Evolutionary conservation across 352 stramenopile genomes (phyloP).

Genomic region (Phytophthora litchii): DNA sequence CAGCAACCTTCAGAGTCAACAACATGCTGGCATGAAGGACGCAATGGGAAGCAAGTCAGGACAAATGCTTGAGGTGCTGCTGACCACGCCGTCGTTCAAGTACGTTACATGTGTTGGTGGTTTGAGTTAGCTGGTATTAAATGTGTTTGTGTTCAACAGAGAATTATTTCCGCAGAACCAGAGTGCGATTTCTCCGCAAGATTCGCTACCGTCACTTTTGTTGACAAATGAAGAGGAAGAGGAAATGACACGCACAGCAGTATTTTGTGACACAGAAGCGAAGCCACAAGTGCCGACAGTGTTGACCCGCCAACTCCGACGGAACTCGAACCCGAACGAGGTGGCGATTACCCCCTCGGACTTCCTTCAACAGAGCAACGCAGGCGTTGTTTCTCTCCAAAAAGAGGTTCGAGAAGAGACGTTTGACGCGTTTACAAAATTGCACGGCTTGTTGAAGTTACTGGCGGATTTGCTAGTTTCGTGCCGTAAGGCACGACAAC

Average conservation of each 20-base stretch:
- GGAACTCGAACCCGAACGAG: conserved; percentile 50
- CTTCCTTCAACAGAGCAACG: conserved; percentile 76
- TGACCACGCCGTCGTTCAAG: conserved; percentile 86
- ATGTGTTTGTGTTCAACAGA: conserved; percentile 23
- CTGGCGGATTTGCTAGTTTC: conserved; percentile 84
- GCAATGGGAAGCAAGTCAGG: conserved; percentile 86
- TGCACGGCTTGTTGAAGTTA: conserved; percentile 82
- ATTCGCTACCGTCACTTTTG: conserved; percentile 53
- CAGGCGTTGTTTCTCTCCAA: conserved; percentile 70
- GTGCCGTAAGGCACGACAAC: conserved; percentile 80
- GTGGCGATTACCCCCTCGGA: conserved; percentile 61
- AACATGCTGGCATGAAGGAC: conserved; percentile 86
- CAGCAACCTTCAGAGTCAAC: conserved; percentile 79
- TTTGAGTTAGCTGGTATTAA: conserved; percentile 1
- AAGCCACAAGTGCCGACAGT: conserved; percentile 70
- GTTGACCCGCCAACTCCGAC: conserved; percentile 56
- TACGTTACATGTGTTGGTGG: conserved; percentile 29
- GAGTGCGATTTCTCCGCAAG: conserved; percentile 35
- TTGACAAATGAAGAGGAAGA: conserved; percentile 77
- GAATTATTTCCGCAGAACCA: conserved; percentile 61
- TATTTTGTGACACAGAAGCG: conserved; percentile 75
- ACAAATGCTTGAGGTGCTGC: conserved; percentile 82
- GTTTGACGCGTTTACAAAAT: conserved; percentile 75
- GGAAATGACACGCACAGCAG: conserved; percentile 68
- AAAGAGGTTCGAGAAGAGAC: conserved; percentile 62